These are phyloP conservation scores for Pseudogymnoascus sp. DNA, from an alignment of 2,329 filamentous ascomycete species.

Conservation along the genomic window DNA sequence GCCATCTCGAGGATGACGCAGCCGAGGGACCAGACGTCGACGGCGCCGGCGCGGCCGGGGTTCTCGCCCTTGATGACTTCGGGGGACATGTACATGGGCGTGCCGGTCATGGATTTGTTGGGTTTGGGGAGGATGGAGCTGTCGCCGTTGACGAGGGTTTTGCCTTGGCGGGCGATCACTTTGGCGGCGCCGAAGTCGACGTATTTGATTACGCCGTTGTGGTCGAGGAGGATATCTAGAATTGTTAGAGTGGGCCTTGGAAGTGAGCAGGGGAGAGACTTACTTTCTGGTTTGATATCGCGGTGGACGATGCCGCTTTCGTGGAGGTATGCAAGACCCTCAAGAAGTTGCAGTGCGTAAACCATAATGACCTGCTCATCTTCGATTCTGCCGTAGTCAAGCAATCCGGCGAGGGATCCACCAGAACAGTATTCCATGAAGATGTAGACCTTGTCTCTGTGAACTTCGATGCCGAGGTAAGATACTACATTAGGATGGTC, in stretches of 20 bases:
- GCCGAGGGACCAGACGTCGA: slow-evolving; percentile 93
- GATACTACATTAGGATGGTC: slow-evolving; percentile 97
- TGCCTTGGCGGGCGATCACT: slow-evolving; percentile 88
- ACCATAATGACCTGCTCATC: slow-evolving; percentile 98
- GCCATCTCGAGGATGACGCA: slow-evolving; percentile 98
- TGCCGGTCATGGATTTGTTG: slow-evolving; percentile 92
- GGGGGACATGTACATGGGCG: slow-evolving; percentile 99
- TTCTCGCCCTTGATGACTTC: slow-evolving; percentile 93
- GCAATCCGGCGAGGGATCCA: slow-evolving; percentile 77
- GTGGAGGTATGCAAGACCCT: slow-evolving; percentile 89
- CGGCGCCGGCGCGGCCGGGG: slow-evolving; percentile 72
- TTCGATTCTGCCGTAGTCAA: slow-evolving; percentile 95
- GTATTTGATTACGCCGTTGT: slow-evolving; percentile 98
- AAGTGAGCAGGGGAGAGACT: slow-evolving; percentile 33
- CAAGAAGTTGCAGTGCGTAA: slow-evolving; percentile 86
- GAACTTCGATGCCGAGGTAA: slow-evolving; percentile 96
- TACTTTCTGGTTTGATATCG: slow-evolving; percentile 96
- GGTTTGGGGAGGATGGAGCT: slow-evolving; percentile 47
- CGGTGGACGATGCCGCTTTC: slow-evolving; percentile 88
- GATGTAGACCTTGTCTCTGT: slow-evolving; percentile 98
- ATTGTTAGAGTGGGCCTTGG: slow-evolving; percentile 12
- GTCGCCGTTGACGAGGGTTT: slow-evolving; percentile 66
- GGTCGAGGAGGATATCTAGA: slow-evolving; percentile 84
- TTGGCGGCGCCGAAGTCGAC: slow-evolving; percentile 98
- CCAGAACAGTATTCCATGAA: slow-evolving; percentile 99